phyloP scores from a whole-genome alignment of 202 grass and related monocot species.

The Zoysia matrella region DNA sequence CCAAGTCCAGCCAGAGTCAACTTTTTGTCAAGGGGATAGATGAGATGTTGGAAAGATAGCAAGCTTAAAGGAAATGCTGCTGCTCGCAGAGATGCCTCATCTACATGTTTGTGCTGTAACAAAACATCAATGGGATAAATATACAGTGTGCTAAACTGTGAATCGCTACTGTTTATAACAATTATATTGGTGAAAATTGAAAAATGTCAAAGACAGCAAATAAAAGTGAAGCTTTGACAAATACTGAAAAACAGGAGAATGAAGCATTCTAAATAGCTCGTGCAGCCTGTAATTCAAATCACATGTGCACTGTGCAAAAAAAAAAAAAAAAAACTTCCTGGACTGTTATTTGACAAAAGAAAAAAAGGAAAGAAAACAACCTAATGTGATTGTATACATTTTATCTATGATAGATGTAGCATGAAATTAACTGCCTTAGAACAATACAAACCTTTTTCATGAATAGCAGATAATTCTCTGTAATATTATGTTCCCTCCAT shows the following conservation, averaged over 20 bases:
- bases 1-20: conserved; percentile 68
- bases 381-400: not conserved
- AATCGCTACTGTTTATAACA: not conserved
- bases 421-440: conserved; percentile 24
- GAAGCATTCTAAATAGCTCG: conserved; percentile 2
- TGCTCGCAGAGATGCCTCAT: conserved; percentile 58
- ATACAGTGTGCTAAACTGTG: not conserved
- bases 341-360: not conserved
- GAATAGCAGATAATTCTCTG: conserved; percentile 70
- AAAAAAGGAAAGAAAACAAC: not conserved
- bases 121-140: conserved; percentile 16
- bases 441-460: conserved; percentile 63
- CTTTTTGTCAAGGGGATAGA: conserved; percentile 68
- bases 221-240: not conserved
- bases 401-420: not conserved
- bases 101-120: conserved; percentile 61
- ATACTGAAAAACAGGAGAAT: not conserved
- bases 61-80: conserved; percentile 80
- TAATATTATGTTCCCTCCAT: conserved; percentile 85
- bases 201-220: conserved; percentile 5
- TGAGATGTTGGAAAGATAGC: conserved; percentile 70
- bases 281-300: conserved; percentile 7
- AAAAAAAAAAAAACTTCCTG: not conserved
- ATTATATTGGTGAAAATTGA: not conserved
- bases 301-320: not conserved